Evolutionary conservation across 257 asterid genomes (phyloP), one percentile per base, ranked within the genome.

Genomic region (Nicotiana benthamiana): DNA sequence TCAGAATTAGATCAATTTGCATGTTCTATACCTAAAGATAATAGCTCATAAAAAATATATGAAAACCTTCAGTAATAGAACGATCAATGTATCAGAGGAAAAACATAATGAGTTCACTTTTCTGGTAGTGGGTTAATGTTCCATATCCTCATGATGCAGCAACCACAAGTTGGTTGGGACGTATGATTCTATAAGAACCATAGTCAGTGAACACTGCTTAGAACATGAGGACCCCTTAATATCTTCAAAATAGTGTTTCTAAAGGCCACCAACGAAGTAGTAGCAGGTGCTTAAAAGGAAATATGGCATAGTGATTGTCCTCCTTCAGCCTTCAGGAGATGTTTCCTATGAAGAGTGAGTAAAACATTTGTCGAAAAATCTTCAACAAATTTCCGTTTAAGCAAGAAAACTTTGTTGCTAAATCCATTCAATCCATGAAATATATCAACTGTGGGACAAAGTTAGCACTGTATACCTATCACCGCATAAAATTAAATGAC

Each of bases 401-500:
- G 78, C 32, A 72, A 72, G 72, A 82, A 72, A 48, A 13, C 9
- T 72, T 24, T 22, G 60, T 22, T 24, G 24, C 61, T 43, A 72
- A 72, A 46, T 72, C 60, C 60, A 46, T 22, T 24, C 78, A 72
- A 72, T 3, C 78, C 56, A 53, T 46, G 77, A 53, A 48, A 80
- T 15, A 1, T 52, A 22, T 52, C 40, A 67, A 60, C 59, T n/a
- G 5, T 22, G 40, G 18, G 34, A 15, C 18, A 30, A 30, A 60
- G 26, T 30, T 36, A 28, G 18, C 43, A 61, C n/a, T 54, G 34
- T 63, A 64, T 84, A 82, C 88, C 85, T 82, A 80, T 86, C 91
- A 53, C 89, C 89, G 24, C 83, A 82, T 36, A 86, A 48, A 66
- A 88, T 75, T 74, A 87, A 83, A 75, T 87, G 86, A 51, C 87